Evolutionary conservation across 2,329 filamentous ascomycete genomes (phyloP), one percentile per base, ranked within the genome.

Genomic region (Colletotrichum tamarilloi): DNA sequence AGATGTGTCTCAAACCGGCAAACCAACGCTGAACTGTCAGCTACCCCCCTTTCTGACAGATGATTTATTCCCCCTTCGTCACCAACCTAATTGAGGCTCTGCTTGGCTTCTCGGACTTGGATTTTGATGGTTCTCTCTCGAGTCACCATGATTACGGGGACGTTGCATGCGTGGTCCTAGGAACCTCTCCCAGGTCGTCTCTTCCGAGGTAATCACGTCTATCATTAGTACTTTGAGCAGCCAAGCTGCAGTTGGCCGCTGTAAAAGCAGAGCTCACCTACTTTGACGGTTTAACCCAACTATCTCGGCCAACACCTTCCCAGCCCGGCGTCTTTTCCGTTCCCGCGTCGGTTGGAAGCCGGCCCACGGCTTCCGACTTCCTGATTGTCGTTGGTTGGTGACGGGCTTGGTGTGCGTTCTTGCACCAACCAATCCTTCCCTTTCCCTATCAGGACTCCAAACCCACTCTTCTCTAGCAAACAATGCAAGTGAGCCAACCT

Each of bases 261-360:
- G 32, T 19, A 42, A 35, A 7, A 5, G 49, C 30, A 28, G 22
- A 53, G 14, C 32, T 65, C 24, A 19, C 53, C 11, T 42, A 24
- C 62, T 65, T 49, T 65, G 62, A 12, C 11, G 9, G 32, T 35
- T 35, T 9, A 30, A 30, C 32, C 11, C 19, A 19, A 22, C 6
- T 56, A 52, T 52, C 38, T 65, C 62, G 24, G 62, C 52, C 62
- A 56, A 56, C 53, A 57, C 22, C 53, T 65, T 65, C 62, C 62
- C 62, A 46, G 16, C 22, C 46, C 52, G 62, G 62, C 62, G 32
- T 38, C 52, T 65, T 19, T 30, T 30, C 62, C 62, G 62, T 56
- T 55, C 24, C 24, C 35, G 30, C 52, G 52, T 46, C 62, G 32
- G 62, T 55, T 32, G 53, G 32, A 57, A 65, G 35, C 42, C 52